Evolutionary conservation across 306 rosid species (phyloP).

Genomic region (Prunus dulcis): DNA sequence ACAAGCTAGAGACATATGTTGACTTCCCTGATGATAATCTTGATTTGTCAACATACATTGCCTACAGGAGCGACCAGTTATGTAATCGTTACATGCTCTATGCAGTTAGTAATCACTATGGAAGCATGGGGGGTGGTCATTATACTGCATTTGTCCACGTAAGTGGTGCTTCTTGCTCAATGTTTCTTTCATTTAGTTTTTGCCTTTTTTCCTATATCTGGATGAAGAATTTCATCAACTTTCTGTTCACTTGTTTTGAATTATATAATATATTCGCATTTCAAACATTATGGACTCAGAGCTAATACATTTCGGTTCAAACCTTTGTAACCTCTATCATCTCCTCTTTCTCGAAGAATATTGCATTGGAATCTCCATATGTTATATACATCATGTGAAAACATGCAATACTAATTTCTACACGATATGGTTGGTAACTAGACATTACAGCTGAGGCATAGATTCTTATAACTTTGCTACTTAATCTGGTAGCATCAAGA

Average conservation of each 20-base stretch:
- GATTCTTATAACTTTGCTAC: background rate
- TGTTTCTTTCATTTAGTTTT: background rate
- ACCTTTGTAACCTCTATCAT: background rate
- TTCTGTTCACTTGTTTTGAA: no score
- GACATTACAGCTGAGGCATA: background rate
- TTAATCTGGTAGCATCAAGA: no score
- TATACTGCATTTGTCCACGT: slow-evolving; percentile 98
- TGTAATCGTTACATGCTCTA: slow-evolving; percentile 74
- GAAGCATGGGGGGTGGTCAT: slow-evolving; percentile 99
- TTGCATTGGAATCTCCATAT: background rate
- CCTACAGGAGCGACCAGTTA: slow-evolving; percentile 50
- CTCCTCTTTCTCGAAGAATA: background rate
- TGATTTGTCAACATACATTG: slow-evolving; percentile 78
- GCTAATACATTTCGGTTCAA: background rate
- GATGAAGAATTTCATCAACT: background rate
- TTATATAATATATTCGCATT: no score
- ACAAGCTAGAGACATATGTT: slow-evolving; percentile 92
- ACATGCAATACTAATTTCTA: background rate
- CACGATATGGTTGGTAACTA: background rate
- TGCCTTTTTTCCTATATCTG: background rate
- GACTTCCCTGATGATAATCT: slow-evolving; percentile 87
- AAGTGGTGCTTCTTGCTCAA: slow-evolving; percentile 39
- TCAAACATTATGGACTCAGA: background rate
- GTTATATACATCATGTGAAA: background rate
- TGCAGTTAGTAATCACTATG: slow-evolving; percentile 92